Base-by-base conservation (phyloP, 768 basidiomycete species). In the Plicaturopsis crispa region DNA sequence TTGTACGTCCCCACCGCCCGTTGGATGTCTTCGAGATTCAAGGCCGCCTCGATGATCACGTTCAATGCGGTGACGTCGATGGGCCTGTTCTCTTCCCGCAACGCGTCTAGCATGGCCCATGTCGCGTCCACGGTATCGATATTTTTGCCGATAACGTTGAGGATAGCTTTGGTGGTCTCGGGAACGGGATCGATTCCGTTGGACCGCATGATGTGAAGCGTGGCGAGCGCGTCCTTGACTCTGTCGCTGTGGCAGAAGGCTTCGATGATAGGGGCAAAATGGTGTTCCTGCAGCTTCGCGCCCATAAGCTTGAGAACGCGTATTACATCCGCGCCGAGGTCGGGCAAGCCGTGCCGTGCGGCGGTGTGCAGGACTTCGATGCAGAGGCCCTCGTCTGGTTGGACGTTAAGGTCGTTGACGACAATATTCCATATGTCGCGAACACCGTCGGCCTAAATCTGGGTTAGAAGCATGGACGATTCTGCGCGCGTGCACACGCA, bases 1-100 rank as follows among this genome's bases (percentile, higher is more conserved):
- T 78, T 77, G 66, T 87, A 89, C n/a, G 78, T 73, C 4, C 80
- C 82, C 23, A 92, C 58, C 0, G 84, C 85, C 20, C 86, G 81
- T 42, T 82, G 78, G 6, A 92, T 59, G 54, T 90, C 87, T 11
- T 69, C 69, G 3, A 79, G 59, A 17, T 56, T 49, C 33, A 81
- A 61, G 1, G 78, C 70, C 1, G 85, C 87, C 38, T 70, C 66
- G 36, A 91, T 61, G 48, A 92, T 54, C 26, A 74, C 66, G 50
- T 85, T 84, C 42, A 87, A 57, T n/a, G 75, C 69, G 23, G 69
- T 59, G 13, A 75, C 52, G 46, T 84, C 75, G 31, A 91, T 51
- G 0, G 48, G 48, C 36, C 69, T 66, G 4, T 69, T 74, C 24
- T 72, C 70, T 24, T 67, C 56, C 31, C 69, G 67, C 49, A 89